Percentiles rank a stretch among this genome's conserved stretches.
Evolutionary conservation across 495 filamentous ascomycete genomes (phyloP).

Genomic region (Platismatia glauca): DNA sequence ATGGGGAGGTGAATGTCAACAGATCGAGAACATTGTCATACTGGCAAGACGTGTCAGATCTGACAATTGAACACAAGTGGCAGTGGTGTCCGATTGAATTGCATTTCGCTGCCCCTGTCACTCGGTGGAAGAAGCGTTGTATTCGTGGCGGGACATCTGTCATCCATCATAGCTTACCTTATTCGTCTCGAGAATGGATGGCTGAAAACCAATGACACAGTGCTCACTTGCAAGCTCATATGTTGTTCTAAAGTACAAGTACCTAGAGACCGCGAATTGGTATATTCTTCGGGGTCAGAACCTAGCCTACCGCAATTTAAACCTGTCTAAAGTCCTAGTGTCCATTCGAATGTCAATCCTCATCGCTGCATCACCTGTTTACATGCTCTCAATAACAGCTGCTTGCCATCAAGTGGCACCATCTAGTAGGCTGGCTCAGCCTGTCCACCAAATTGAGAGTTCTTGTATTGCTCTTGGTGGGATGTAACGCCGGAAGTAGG

Average conservation of each 20-base stretch:
- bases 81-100: not conserved
- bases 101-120: not conserved
- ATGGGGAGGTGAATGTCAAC: not conserved
- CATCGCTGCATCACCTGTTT: not conserved
- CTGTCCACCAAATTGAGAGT: slow-evolving; percentile 25
- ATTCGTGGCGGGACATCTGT: not conserved
- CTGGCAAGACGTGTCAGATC: not conserved
- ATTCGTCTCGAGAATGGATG: not conserved
- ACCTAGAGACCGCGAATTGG: not conserved
- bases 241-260: not conserved
- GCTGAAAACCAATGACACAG: not conserved
- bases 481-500: slow-evolving; percentile 29
- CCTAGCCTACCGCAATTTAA: not conserved
- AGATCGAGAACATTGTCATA: not conserved
- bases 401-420: not conserved
- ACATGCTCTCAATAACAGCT: too few relatives aligned
- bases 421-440: slow-evolving; percentile 22
- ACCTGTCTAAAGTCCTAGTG: not conserved
- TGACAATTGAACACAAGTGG: not conserved
- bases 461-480: slow-evolving; percentile 26
- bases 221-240: not conserved
- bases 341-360: not conserved
- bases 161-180: not conserved
- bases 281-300: not conserved
- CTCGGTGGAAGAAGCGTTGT: not conserved